A percentile compares a stretch with the other conserved stretches of the same genome.
Conservation (phyloP, 805 yeast species). For the Candida maltosa region DNA sequence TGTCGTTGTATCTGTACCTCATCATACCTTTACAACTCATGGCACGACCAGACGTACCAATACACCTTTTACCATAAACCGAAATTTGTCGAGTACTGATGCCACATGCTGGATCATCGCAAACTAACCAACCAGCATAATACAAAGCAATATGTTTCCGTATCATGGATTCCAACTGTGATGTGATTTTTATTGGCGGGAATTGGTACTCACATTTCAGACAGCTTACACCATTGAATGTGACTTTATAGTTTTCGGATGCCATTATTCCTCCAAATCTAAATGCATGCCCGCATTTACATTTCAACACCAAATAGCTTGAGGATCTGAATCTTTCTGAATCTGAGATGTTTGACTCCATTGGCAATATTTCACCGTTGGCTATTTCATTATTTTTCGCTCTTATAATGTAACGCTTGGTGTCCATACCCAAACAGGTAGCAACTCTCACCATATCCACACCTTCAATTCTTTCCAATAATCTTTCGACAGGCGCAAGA, state of each 20-base stretch:
- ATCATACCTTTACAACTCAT: conserved; percentile 76
- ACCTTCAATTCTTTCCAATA: conserved; percentile 83
- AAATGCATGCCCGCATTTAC: conserved; percentile 62
- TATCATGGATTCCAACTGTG: conserved; percentile 73
- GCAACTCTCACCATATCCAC: conserved; percentile 79
- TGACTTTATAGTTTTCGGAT: conserved; percentile 57
- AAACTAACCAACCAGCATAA: conserved; percentile 81
- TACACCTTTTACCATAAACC: conserved; percentile 85
- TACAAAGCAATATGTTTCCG: conserved; percentile 69
- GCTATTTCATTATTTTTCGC: conserved; percentile 34
- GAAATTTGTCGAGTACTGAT: conserved; percentile 77
- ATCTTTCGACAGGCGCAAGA: conserved; percentile 84
- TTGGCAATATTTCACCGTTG: conserved; percentile 55
- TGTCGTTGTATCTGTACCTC: conserved; percentile 73
- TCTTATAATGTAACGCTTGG: conserved; percentile 52
- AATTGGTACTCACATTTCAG: conserved; percentile 53
- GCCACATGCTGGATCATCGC: conserved; percentile 86
- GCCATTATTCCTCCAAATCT: conserved; percentile 72
- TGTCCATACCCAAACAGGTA: conserved; percentile 71
- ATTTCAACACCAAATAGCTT: conserved; percentile 51
- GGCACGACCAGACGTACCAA: conserved; percentile 60
- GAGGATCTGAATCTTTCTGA: conserved; percentile 75
- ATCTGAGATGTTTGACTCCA: conserved; percentile 80
- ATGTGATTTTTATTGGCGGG: conserved; percentile 51
- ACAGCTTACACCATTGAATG: conserved; percentile 72